Evolutionary conservation across 371 early-diverging fungal species (phyloP).

Genomic region (Fennellomyces sp.): DNA sequence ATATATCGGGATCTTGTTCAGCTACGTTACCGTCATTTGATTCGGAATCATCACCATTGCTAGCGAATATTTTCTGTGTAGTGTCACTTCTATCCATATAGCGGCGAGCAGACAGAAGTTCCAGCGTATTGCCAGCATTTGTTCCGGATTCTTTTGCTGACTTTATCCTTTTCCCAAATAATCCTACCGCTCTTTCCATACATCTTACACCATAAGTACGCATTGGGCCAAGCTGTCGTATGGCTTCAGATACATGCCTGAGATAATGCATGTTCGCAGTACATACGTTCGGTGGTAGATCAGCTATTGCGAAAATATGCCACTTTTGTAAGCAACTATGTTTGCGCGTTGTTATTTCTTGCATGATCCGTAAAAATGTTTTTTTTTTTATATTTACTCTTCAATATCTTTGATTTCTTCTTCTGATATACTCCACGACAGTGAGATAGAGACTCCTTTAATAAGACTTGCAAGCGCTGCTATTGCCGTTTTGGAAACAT

Average conservation of each 20-base stretch:
- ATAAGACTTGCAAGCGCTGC: not conserved
- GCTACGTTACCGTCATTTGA: not conserved
- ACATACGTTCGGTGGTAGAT: not conserved
- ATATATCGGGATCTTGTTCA: not conserved
- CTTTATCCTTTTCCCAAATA: not conserved
- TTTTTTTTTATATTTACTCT: not conserved
- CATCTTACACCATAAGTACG: not conserved
- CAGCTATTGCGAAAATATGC: not conserved
- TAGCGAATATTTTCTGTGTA: too few species aligned
- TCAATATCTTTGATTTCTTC: not conserved
- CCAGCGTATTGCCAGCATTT: not conserved
- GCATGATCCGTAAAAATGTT: not conserved
- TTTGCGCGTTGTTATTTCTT: not conserved
- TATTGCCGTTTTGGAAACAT: not conserved
- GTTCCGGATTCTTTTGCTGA: not conserved
- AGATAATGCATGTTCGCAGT: not conserved
- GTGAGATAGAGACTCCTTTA: not conserved
- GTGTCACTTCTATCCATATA: not conserved
- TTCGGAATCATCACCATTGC: not conserved
- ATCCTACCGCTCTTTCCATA: not conserved
- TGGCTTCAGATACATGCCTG: not conserved
- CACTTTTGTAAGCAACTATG: too few species aligned
- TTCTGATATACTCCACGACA: not conserved
- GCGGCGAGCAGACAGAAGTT: not conserved
- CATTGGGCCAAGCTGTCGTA: not conserved